Evolutionary conservation across 2,329 filamentous ascomycete species (phyloP).

Genomic region (Rutstroemia sydowiana): DNA sequence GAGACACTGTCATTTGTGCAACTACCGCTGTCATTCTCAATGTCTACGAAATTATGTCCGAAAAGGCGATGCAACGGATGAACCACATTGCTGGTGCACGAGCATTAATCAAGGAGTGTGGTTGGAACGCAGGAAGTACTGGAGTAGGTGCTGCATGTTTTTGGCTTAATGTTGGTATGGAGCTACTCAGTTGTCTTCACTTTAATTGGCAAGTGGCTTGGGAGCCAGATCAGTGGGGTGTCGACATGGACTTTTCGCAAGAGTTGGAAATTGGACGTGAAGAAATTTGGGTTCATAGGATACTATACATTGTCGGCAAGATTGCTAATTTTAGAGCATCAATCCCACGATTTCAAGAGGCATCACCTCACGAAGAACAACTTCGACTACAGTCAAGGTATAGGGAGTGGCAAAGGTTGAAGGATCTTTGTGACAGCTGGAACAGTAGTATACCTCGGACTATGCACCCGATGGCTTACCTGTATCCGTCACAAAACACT

Average conservation of each 20-base stretch:
- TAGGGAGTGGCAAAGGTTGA: constrained; percentile 74
- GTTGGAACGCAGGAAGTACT: constrained; percentile 72
- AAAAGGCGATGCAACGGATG: constrained; percentile 71
- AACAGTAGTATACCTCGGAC: constrained; percentile 69
- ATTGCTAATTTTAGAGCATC: constrained; percentile 77
- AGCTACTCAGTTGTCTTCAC: constrained; percentile 79
- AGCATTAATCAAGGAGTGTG: constrained; percentile 80
- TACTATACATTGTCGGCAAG: constrained; percentile 82
- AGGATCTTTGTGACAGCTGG: constrained; percentile 77
- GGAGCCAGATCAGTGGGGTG: constrained; percentile 84
- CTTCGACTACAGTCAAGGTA: constrained; percentile 56
- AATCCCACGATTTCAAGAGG: constrained; percentile 52
- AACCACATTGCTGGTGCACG: constrained; percentile 81
- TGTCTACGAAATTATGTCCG: constrained; percentile 89
- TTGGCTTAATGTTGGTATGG: constrained; percentile 88
- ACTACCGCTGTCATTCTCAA: constrained; percentile 83
- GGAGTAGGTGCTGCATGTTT: constrained; percentile 85
- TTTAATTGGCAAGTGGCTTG: constrained; percentile 83
- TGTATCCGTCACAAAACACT: constrained; percentile 59
- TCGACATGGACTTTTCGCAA: constrained; percentile 66
- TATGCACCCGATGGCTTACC: constrained; percentile 79
- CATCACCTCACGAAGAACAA: constrained; percentile 55
- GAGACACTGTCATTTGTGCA: constrained; percentile 77
- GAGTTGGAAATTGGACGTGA: constrained; percentile 57
- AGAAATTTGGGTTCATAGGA: constrained; percentile 81